Evolutionary conservation across 148 eudicot species (phyloP), one percentile per base, ranked within the genome.

Genomic region (Rhododendron griersonianum): DNA sequence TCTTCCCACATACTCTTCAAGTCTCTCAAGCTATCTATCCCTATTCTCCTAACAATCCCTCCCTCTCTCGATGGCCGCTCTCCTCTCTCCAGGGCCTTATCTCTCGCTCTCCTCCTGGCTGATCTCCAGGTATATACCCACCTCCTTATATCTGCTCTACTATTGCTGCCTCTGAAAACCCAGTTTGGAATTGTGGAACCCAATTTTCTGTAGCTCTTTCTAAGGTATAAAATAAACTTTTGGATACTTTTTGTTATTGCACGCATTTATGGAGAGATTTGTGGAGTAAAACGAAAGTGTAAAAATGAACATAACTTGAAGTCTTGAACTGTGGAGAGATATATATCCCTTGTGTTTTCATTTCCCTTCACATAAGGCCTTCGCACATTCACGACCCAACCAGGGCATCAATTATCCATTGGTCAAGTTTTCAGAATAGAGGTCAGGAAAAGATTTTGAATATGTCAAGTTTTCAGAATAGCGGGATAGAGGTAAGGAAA

Each of bases 61-160:
- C 73, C 87, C 16, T 83, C 90, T 50, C 93, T 91, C 44, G 96
- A 93, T 87, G 94, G 93, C 23, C 90, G 98, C 25, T 91, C 98
- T n/a, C 95, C 98, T n/a, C 92, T 96, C n/a, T 86, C 93, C 7
- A 91, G 90, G 74, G 95, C 98, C 4, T 86, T 96, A 44, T 92
- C 97, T 16, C 86, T 95, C 45, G 99, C 99, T 55, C 73, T 94
- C 21, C 80, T 95, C 23, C 98, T 96, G 79, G 98, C 98, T 35
- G 93, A 96, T 92, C 96, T 96, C 85, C 98, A 96, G 98, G 99
- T 95, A 45, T 23, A 3, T 71, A 71, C 77, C 39, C 39, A 3
- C 39, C 18, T 30, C 37, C 19, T n/a, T n/a, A 10, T 28, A 25
- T 1, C 35, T 74, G 45, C 19, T 37, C 47, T 75, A 25, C n/a